Conservation (phyloP, 2,329 filamentous ascomycete species). For the Aureobasidium mangrovei region DNA sequence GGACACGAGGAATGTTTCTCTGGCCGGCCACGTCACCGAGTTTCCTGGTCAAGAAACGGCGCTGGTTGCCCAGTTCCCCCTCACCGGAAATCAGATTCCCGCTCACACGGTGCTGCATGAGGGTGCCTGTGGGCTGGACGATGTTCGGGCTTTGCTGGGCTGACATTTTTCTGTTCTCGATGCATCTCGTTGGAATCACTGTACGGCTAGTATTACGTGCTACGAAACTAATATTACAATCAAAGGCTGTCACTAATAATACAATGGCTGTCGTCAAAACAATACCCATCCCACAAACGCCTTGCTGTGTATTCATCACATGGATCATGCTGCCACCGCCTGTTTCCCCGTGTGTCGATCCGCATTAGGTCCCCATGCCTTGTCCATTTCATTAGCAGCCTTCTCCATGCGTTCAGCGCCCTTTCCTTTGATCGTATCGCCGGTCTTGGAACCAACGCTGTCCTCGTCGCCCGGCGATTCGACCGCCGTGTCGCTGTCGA, state of each 20-base stretch:
- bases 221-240: background rate
- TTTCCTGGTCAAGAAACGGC: conserved; percentile 3
- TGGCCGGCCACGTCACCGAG: background rate
- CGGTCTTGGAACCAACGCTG: background rate
- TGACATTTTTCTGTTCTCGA: background rate
- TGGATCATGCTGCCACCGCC: background rate
- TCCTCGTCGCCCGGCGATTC: background rate
- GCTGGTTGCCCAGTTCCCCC: background rate
- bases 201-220: background rate
- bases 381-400: background rate
- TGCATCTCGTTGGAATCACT: too few relatives aligned
- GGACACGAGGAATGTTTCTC: background rate
- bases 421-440: background rate
- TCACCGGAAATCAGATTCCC: background rate
- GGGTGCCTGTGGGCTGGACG: background rate
- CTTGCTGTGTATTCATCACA: background rate
- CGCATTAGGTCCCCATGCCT: background rate
- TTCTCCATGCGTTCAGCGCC: background rate
- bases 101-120: background rate
- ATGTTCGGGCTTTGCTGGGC: background rate
- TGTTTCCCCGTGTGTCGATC: conserved; percentile 1
- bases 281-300: background rate
- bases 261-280: background rate
- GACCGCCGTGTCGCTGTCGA: conserved; percentile 7
- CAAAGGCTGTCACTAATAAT: background rate